Percentiles rank a stretch among this genome's conserved stretches.
Conservation (phyloP, 2,329 filamentous ascomycete genomes). For the Beauveria brongniartii region DNA sequence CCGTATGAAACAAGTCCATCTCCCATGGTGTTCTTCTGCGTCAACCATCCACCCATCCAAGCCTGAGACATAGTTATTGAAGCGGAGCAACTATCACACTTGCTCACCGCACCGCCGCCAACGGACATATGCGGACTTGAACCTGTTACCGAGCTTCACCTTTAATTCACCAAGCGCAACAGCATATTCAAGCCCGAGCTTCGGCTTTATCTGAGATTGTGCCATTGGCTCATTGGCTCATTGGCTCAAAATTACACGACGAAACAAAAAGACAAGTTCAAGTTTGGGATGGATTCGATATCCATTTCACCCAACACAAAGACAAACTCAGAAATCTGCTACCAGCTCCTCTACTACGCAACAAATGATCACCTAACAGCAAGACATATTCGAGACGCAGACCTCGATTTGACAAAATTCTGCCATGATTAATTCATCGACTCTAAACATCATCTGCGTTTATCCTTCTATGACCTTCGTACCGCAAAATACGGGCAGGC, state of each 20-base stretch:
- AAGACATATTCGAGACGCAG: neutral
- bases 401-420: neutral
- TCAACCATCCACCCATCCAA: neutral
- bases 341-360: neutral
- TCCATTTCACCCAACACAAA: no score
- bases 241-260: neutral
- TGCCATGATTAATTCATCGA: neutral
- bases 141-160: neutral
- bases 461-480: constrained; percentile 4
- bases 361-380: neutral
- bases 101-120: neutral
- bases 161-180: neutral
- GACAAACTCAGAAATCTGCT: no score
- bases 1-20: constrained; percentile 1
- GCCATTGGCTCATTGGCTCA: neutral
- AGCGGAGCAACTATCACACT: neutral
- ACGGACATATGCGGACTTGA: neutral
- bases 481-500: neutral
- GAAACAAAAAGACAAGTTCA: neutral
- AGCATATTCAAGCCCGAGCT: neutral
- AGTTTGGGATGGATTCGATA: neutral
- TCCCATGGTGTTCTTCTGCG: neutral
- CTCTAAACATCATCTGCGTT: neutral
- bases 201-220: neutral
- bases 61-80: neutral